Conservation (phyloP, 108 stramenopile genomes). For the Cyclotella baltica region DNA sequence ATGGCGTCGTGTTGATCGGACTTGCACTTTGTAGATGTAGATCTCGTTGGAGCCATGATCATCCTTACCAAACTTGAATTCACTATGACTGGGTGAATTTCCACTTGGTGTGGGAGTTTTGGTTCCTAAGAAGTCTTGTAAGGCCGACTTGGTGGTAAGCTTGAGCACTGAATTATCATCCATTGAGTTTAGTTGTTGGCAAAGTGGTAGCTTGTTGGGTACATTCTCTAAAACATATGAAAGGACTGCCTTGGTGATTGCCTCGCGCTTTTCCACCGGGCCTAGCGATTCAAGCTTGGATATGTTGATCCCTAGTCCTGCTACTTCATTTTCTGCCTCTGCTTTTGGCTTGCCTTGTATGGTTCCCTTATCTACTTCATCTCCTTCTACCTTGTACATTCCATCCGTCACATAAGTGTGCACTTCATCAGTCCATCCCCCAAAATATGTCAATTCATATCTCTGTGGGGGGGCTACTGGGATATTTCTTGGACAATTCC, state of each 20-base stretch:
- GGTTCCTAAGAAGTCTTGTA: background rate
- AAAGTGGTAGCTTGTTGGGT: too few relatives aligned
- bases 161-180: too few relatives aligned
- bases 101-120: background rate
- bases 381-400: background rate
- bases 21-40: background rate
- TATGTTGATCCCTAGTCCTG: too few relatives aligned
- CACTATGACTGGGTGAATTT: background rate
- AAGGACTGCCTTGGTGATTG: too few relatives aligned
- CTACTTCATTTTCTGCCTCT: background rate
- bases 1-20: background rate
- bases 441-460: background rate
- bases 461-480: background rate
- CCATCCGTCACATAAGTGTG: background rate
- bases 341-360: background rate
- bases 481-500: background rate
- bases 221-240: too few relatives aligned
- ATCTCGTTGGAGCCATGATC: background rate
- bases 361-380: background rate
- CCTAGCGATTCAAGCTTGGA: too few relatives aligned
- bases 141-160: background rate
- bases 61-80: background rate
- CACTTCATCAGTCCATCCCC: background rate
- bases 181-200: too few relatives aligned
- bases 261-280: too few relatives aligned